Evolutionary conservation across 2,329 filamentous ascomycete species (phyloP).

Genomic region (Neonectria hederae): DNA sequence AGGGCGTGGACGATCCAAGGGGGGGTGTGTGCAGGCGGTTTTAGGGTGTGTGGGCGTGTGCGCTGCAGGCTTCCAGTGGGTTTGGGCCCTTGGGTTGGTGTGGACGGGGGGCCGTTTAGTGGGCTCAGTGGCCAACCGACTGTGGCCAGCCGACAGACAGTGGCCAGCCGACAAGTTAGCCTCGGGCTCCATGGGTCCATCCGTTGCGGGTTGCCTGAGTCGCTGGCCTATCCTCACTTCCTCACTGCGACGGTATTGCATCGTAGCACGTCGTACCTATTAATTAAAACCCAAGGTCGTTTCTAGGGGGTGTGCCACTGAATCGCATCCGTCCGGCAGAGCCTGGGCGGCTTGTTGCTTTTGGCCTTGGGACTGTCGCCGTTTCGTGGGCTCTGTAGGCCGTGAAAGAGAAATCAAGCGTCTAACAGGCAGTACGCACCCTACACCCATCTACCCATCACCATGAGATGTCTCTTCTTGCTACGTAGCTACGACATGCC

Average conservation of each 20-base stretch:
- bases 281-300: background rate
- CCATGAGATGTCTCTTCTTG: background rate
- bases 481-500: no score
- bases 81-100: slow-evolving; percentile 6
- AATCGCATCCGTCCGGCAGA: slow-evolving; percentile 9
- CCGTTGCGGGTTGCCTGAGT: background rate
- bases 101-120: slow-evolving; percentile 12
- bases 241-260: background rate
- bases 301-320: background rate
- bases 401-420: background rate
- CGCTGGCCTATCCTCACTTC: background rate
- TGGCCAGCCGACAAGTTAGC: slow-evolving; percentile 1
- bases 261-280: background rate
- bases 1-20: slow-evolving; percentile 14
- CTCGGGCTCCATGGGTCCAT: background rate
- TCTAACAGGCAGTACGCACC: background rate
- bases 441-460: background rate
- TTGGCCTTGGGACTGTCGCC: background rate
- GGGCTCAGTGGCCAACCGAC: slow-evolving; percentile 2
- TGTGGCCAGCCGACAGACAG: slow-evolving; percentile 4
- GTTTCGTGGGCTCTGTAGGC: background rate
- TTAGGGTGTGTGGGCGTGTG: slow-evolving; percentile 21
- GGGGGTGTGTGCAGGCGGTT: slow-evolving; percentile 4
- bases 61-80: slow-evolving; percentile 17
- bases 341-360: slow-evolving; percentile 2